Evolutionary conservation across 306 rosid genomes (phyloP).

Genomic region (Gleditsia sinensis): DNA sequence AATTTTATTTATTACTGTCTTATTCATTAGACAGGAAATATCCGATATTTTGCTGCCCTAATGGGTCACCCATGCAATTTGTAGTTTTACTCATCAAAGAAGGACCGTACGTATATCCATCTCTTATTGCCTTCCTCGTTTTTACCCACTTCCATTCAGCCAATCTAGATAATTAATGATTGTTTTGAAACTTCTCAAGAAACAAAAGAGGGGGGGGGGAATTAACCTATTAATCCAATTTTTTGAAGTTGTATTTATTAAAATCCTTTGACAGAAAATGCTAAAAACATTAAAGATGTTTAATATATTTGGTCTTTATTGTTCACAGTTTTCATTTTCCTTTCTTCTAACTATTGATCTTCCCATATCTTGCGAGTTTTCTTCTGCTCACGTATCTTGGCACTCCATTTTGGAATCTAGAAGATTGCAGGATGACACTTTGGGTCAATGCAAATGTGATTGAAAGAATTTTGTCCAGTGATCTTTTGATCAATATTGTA

Average conservation of each 20-base stretch:
- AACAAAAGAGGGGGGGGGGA: too few species aligned
- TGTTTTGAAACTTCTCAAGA: too few species aligned
- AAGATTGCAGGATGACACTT: background rate
- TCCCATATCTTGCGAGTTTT: background rate
- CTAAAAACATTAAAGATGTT: background rate
- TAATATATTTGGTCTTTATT: background rate
- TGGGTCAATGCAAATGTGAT: background rate
- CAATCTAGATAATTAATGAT: too few species aligned
- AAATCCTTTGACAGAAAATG: background rate
- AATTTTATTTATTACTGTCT: background rate
- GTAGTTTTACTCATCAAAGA: too few species aligned
- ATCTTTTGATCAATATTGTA: background rate
- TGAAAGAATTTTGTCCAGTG: background rate
- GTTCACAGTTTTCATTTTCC: background rate
- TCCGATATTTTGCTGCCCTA: too few species aligned
- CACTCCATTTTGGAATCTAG: background rate
- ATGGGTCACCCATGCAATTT: too few species aligned
- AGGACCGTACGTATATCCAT: too few species aligned
- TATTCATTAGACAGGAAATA: too few species aligned
- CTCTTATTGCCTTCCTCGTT: too few species aligned
- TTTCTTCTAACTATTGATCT: background rate
- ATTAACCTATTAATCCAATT: background rate
- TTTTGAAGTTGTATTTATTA: background rate
- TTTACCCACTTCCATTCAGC: background rate
- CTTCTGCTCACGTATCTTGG: constrained; percentile 1